Conservation (phyloP, 352 stramenopile genomes). For the Pythium vanterpoolii region DNA sequence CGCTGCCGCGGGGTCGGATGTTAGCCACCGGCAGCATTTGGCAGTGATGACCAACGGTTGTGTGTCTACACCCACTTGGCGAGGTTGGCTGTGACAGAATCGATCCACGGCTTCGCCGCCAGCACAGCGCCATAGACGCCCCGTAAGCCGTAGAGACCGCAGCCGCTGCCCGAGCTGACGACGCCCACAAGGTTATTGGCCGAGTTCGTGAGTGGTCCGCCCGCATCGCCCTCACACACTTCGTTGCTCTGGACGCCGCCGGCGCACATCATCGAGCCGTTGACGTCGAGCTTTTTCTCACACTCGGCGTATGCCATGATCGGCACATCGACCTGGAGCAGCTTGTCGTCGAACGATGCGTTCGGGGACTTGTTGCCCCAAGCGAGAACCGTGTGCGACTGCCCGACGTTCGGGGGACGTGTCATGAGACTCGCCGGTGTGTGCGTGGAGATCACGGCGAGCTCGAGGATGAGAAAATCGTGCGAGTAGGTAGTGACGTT, state of each 20-base stretch:
- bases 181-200: constrained; percentile 16
- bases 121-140: neutral
- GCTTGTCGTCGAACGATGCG: neutral
- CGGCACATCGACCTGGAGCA: constrained; percentile 8
- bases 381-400: too few species aligned
- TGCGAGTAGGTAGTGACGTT: constrained; percentile 29
- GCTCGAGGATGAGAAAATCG: constrained; percentile 58
- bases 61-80: too few species aligned
- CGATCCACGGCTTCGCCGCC: neutral
- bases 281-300: too few species aligned
- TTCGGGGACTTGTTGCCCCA: neutral
- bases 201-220: constrained; percentile 8
- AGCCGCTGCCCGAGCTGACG: constrained; percentile 22
- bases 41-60: too few species aligned
- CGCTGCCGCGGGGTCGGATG: too few species aligned
- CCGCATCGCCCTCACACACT: constrained; percentile 26
- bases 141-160: constrained; percentile 3
- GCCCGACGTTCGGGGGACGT: too few species aligned
- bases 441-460: constrained; percentile 35
- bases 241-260: constrained; percentile 16
- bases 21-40: too few species aligned
- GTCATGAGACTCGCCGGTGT: too few species aligned
- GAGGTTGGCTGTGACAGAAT: too few species aligned
- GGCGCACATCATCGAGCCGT: constrained; percentile 24
- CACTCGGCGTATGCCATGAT: too few species aligned